Evolutionary conservation across 2,329 filamentous ascomycete genomes (phyloP), one percentile per base, ranked within the genome.

Genomic region (Apiospora sp.): DNA sequence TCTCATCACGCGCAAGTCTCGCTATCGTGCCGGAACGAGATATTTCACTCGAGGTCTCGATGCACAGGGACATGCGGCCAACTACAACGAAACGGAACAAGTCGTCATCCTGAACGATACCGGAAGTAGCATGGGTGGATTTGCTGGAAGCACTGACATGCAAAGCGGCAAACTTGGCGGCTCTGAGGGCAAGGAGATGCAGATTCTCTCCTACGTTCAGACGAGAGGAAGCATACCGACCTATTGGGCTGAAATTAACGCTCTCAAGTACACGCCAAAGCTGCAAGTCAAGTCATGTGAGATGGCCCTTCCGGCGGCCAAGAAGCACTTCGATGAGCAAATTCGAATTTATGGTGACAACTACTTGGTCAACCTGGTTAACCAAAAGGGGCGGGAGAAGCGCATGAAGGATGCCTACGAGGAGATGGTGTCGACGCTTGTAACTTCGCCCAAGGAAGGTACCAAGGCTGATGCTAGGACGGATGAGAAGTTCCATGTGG

Each of bases 21-120:
- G 97, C 76, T 92, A 96, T 82, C 91, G 96, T 74, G 95, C 92
- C 48, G 96, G 96, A 64, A 98, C 96, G 22, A 89, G 97, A 80
- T 98, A 98, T 84, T 96, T 99, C 81, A 97, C 96, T 2, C 92
- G 96, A 75, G 96, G 96, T 70, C 91, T 98, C 67, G 96, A 99
- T 80, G 95, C 98, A 76, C 88, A 96, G 74, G 96, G 96, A 34
- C 91, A 98, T 81, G 96, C 96, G n/a, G 94, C 96, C 76, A 99
- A 99, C 82, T 99, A 96, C 88, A 99, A 99, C 81, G 96, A 99
- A 86, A 98, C 96, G 0, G 96, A 99, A 81, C 96, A 99, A 81
- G 87, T 96, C 46, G 88, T 98, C 74, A 91, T 99, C 49, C 84
- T 98, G 77, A 98, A 98, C 78, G 96, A 98, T 78, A 89, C 86